Evolutionary conservation across 768 basidiomycete species (phyloP).

Genomic region (Agrocybe pediades): DNA sequence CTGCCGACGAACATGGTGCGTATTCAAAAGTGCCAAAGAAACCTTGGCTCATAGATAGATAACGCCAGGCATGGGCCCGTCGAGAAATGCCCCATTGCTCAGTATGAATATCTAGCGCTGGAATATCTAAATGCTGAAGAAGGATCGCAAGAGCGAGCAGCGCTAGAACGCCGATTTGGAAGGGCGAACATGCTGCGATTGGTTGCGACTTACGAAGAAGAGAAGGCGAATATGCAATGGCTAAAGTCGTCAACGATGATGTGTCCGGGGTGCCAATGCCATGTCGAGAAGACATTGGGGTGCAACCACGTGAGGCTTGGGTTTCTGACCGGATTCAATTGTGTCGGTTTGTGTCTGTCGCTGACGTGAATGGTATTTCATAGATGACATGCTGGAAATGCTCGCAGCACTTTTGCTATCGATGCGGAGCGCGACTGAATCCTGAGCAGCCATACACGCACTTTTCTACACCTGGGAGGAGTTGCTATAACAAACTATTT

Average conservation of each 20-base stretch:
- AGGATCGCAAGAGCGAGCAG: slow-evolving; percentile 46
- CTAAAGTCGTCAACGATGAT: slow-evolving; percentile 65
- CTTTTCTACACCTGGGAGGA: slow-evolving; percentile 53
- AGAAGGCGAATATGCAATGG: slow-evolving; percentile 75
- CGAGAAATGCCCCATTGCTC: slow-evolving; percentile 65
- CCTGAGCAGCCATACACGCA: slow-evolving; percentile 63
- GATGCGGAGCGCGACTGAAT: slow-evolving; percentile 61
- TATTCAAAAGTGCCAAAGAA: background rate
- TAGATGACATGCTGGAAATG: slow-evolving; percentile 85
- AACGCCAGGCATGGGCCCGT: slow-evolving; percentile 87
- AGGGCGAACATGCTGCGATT: slow-evolving; percentile 59
- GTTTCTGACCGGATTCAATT: background rate
- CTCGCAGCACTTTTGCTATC: slow-evolving; percentile 78
- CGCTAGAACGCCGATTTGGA: slow-evolving; percentile 69
- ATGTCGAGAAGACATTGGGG: slow-evolving; percentile 75
- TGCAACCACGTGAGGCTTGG: slow-evolving; percentile 80
- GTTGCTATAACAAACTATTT: slow-evolving; percentile 70
- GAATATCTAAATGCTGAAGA: slow-evolving; percentile 66
- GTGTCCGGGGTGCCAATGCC: slow-evolving; percentile 73
- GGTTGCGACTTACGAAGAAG: slow-evolving; percentile 67
- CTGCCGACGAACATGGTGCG: slow-evolving; percentile 80
- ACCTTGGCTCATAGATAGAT: slow-evolving; percentile 7
- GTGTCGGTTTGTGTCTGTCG: slow-evolving; percentile 2
- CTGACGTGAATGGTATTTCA: slow-evolving; percentile 7
- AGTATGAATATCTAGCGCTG: slow-evolving; percentile 63